Conservation (phyloP, 352 stramenopile genomes). For the Phytophthora litchii region DNA sequence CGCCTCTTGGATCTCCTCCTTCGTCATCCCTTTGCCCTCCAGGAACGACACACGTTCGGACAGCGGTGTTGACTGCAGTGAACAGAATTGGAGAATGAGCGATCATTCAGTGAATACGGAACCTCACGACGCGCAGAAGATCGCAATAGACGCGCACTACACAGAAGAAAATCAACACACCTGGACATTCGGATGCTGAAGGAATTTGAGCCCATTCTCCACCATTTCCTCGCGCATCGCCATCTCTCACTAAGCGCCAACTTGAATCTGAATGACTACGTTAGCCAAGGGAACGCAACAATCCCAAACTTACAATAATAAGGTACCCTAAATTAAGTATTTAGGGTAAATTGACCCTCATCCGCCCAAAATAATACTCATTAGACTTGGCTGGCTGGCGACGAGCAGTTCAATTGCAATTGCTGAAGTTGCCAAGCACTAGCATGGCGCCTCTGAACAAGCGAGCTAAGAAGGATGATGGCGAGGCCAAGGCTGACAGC, state of each 20-base stretch:
- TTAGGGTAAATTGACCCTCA: neutral
- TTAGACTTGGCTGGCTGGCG: constrained; percentile 24
- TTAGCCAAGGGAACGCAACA: constrained; percentile 6
- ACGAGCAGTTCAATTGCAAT: constrained; percentile 10
- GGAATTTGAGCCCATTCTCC: constrained; percentile 81
- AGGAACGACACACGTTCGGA: constrained; percentile 81
- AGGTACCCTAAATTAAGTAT: neutral
- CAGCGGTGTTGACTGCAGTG: constrained; percentile 54
- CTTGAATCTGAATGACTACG: constrained; percentile 28
- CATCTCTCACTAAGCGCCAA: constrained; percentile 19
- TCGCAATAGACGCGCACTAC: neutral
- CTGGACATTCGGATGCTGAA: constrained; percentile 84
- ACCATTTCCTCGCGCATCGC: constrained; percentile 72
- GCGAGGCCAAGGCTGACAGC: constrained; percentile 12
- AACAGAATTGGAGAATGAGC: neutral
- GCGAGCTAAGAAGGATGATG: constrained; percentile 33
- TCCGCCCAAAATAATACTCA: neutral
- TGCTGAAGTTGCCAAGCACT: constrained; percentile 7
- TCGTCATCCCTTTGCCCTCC: constrained; percentile 82
- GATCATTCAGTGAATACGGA: neutral
- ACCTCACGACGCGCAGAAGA: neutral
- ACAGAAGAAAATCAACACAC: constrained; percentile 20
- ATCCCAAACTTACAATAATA: neutral
- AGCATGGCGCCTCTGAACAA: constrained; percentile 32
- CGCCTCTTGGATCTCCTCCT: constrained; percentile 81